A percentile compares a stretch with the other conserved stretches of the same genome.
phyloP scores from a whole-genome alignment of 768 basidiomycete genomes.

The Boletus rubescentipes region DNA sequence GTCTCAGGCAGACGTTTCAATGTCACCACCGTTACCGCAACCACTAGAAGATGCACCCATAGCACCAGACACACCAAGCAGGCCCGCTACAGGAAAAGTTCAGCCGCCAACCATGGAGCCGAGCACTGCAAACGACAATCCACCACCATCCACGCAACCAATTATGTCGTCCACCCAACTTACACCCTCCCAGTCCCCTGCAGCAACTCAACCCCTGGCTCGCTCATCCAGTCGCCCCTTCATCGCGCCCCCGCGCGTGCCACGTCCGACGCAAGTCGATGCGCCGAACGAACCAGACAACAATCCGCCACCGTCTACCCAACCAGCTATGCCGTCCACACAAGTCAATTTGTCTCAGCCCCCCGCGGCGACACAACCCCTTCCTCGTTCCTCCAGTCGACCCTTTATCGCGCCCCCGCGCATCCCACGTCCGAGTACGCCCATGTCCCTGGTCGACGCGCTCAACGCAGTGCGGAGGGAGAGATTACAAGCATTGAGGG shows the following conservation, averaged over 20 bases:
- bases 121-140: background rate
- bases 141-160: background rate
- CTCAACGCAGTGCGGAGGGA: conserved; percentile 22
- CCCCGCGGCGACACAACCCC: conserved; percentile 1
- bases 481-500: background rate
- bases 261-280: conserved; percentile 19
- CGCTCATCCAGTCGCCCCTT: conserved; percentile 8
- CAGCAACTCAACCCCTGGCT: conserved; percentile 1
- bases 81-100: background rate
- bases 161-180: background rate
- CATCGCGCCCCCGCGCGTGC: conserved; percentile 26
- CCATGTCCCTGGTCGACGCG: conserved; percentile 20
- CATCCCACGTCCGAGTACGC: conserved; percentile 9
- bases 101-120: background rate
- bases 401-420: conserved; percentile 26
- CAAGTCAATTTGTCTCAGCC: background rate
- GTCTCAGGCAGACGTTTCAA: background rate
- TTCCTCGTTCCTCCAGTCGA: background rate
- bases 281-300: conserved; percentile 14
- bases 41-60: background rate
- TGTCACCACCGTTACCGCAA: background rate
- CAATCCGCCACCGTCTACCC: background rate
- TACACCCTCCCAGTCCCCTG: background rate
- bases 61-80: background rate
- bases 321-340: background rate